phyloP scores from a whole-genome alignment of 148 eudicot species.

The Heliosperma pusillum region DNA sequence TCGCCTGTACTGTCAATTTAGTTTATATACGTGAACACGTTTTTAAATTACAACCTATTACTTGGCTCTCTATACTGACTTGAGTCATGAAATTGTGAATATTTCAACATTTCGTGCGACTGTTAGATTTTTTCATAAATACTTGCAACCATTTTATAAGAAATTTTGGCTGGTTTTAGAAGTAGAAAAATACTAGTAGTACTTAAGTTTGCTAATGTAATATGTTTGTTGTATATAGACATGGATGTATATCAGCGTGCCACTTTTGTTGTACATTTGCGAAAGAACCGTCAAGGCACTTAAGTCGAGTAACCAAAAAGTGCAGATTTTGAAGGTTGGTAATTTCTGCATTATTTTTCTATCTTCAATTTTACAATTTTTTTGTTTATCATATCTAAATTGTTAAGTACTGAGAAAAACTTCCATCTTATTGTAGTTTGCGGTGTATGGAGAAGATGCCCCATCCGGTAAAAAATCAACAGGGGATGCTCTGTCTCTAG shows the following conservation, averaged over 20 bases:
- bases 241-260: conserved; percentile 59
- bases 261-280: conserved; percentile 33
- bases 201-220: not conserved
- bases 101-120: too few relatives aligned
- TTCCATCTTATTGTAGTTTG: conserved; percentile 31
- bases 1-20: too few relatives aligned
- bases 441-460: conserved; percentile 32
- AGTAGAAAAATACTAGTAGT: too few relatives aligned
- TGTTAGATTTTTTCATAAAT: too few relatives aligned
- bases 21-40: too few relatives aligned
- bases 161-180: too few relatives aligned
- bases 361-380: not conserved
- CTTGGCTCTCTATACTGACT: too few relatives aligned
- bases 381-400: not conserved
- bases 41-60: too few relatives aligned
- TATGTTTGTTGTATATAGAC: conserved; percentile 29
- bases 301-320: conserved; percentile 43
- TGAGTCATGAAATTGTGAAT: too few relatives aligned
- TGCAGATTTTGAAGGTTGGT: conserved; percentile 40
- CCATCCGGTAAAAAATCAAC: conserved; percentile 19
- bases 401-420: not conserved
- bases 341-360: not conserved
- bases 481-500: conserved; percentile 45
- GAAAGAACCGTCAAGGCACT: conserved; percentile 43
- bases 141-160: too few relatives aligned